A percentile compares a stretch with the other conserved stretches of the same genome.
Conservation (phyloP, 2,329 filamentous ascomycete species). For the Thelonectria blattea region DNA sequence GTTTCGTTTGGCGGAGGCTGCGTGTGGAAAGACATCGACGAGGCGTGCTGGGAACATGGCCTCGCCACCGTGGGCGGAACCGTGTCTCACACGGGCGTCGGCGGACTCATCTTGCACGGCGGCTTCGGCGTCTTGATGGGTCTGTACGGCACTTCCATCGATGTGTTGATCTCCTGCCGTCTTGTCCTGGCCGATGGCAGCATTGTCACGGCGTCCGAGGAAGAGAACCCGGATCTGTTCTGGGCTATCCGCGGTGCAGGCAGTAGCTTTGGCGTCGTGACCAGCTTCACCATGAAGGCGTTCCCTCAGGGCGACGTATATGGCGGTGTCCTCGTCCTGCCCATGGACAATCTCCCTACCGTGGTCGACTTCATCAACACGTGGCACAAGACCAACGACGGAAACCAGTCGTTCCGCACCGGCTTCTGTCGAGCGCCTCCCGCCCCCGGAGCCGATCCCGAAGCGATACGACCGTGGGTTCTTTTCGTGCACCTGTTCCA, state of each 20-base stretch:
- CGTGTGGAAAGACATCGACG: conserved; percentile 61
- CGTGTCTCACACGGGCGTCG: conserved; percentile 67
- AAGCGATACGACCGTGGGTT: conserved; percentile 26
- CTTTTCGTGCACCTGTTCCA: conserved; percentile 29
- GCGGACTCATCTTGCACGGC: conserved; percentile 62
- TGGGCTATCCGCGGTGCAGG: conserved; percentile 51
- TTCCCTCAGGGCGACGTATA: conserved; percentile 43
- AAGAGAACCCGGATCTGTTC: conserved; percentile 52
- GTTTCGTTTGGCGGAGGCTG: conserved; percentile 59
- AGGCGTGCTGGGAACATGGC: conserved; percentile 53
- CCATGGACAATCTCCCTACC: conserved; percentile 34
- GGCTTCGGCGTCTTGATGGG: conserved; percentile 64
- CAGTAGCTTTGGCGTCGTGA: conserved; percentile 51
- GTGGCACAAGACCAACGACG: conserved; percentile 37
- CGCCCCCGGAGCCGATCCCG: conserved; percentile 27
- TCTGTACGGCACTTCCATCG: conserved; percentile 56
- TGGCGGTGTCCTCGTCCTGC: conserved; percentile 38
- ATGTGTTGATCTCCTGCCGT: conserved; percentile 47
- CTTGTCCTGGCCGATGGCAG: conserved; percentile 45
- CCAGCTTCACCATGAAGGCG: conserved; percentile 39
- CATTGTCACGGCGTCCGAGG: conserved; percentile 48
- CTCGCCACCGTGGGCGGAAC: conserved; percentile 67
- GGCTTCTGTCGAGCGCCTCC: conserved; percentile 27
- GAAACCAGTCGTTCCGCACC: conserved; percentile 28
- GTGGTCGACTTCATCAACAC: conserved; percentile 41